Conservation (phyloP, 2,329 filamentous ascomycete species). For the Microdochium trichocladiopsis region DNA sequence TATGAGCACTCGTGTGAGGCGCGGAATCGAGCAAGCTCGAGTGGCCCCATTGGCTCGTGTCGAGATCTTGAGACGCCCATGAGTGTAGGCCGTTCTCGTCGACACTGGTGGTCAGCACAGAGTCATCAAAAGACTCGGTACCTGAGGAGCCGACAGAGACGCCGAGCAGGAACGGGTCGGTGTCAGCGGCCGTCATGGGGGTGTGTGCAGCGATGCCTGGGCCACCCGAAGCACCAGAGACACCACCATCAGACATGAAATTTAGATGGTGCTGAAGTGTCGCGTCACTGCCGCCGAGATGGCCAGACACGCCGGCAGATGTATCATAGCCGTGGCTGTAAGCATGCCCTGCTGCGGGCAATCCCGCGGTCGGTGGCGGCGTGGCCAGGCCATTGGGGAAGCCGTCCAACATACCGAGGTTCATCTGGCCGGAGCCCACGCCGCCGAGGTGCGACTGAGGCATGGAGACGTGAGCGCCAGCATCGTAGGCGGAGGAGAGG, state of each 20-base stretch:
- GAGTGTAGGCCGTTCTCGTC: neutral
- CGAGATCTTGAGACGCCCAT: constrained; percentile 3
- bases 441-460: constrained; percentile 10
- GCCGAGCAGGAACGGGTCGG: constrained; percentile 20
- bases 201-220: constrained; percentile 18
- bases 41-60: neutral
- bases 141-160: constrained; percentile 13
- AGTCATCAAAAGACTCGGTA: constrained; percentile 4
- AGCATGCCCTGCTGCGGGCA: constrained; percentile 38
- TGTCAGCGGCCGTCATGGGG: constrained; percentile 5
- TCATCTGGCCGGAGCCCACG: constrained; percentile 1
- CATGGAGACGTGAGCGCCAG: constrained; percentile 10
- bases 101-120: constrained; percentile 6
- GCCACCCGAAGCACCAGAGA: constrained; percentile 14
- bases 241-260: constrained; percentile 24
- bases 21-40: neutral
- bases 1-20: neutral
- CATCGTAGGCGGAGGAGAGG: constrained; percentile 41
- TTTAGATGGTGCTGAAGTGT: constrained; percentile 23
- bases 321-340: constrained; percentile 30
- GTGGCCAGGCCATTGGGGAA: constrained; percentile 47
- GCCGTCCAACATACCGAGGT: constrained; percentile 36
- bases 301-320: constrained; percentile 1
- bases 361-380: constrained; percentile 46
- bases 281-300: constrained; percentile 8